Evolutionary conservation across 345 rosid genomes (phyloP).

Genomic region (Orychophragmus violaceus): DNA sequence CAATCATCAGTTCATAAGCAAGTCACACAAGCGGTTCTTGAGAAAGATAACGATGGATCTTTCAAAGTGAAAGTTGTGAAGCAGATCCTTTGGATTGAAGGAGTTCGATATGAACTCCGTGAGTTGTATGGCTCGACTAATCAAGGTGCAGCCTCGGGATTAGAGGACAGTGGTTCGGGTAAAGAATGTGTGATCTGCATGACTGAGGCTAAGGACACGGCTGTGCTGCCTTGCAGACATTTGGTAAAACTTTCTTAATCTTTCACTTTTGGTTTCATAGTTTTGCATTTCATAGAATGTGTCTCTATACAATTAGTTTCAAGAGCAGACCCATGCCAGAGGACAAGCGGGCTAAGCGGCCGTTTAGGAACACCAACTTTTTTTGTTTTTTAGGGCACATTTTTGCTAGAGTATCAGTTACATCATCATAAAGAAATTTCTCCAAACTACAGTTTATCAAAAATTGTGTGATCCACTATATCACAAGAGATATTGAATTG

Average conservation of each 20-base stretch:
- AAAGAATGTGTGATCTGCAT: conserved; percentile 91
- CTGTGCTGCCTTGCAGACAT: conserved; percentile 83
- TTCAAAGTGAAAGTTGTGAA: conserved; percentile 59
- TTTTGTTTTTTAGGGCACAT: too few species aligned
- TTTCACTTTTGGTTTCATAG: not conserved
- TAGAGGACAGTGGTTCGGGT: conserved; percentile 58
- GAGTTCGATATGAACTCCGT: conserved; percentile 74
- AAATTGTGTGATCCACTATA: too few species aligned
- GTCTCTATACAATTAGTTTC: not conserved
- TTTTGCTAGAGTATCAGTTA: too few species aligned
- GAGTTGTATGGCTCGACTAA: conserved; percentile 64
- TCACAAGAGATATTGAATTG: too few species aligned
- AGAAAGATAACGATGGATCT: conserved; percentile 38
- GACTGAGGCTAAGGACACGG: conserved; percentile 89
- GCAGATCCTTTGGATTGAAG: conserved; percentile 85
- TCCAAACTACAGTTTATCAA: too few species aligned
- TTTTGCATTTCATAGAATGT: not conserved
- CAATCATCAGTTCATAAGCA: conserved; percentile 53
- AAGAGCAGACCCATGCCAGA: too few species aligned
- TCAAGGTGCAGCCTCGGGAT: conserved; percentile 39
- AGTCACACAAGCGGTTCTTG: conserved; percentile 74
- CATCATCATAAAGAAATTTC: too few species aligned
- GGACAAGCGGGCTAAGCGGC: too few species aligned
- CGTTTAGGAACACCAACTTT: too few species aligned
- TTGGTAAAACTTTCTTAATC: conserved; percentile 43